These are phyloP conservation scores for Candida cerambycidarum DNA, from an alignment of 805 yeast genomes.

Conservation along the genomic window DNA sequence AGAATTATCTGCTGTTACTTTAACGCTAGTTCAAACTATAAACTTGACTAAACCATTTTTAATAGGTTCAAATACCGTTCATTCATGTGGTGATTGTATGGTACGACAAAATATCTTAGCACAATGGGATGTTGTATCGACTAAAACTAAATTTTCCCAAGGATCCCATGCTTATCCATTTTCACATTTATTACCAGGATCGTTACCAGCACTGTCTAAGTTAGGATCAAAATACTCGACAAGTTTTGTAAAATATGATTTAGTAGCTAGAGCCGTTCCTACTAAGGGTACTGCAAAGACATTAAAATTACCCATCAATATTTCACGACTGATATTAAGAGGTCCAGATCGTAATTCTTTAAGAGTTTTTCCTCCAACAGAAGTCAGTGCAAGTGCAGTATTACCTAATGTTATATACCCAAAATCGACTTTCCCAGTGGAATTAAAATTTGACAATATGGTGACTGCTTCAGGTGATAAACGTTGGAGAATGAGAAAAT, in stretches of 20 bases:
- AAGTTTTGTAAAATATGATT: conserved; percentile 66
- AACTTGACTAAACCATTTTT: conserved; percentile 65
- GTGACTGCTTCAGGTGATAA: conserved; percentile 48
- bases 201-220: conserved; percentile 76
- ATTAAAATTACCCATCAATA: conserved; percentile 62
- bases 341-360: conserved; percentile 85
- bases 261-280: conserved; percentile 58
- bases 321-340: conserved; percentile 73
- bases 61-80: conserved; percentile 48
- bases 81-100: conserved; percentile 60
- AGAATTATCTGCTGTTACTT: conserved; percentile 52
- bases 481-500: conserved; percentile 90
- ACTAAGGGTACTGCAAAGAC: conserved; percentile 24
- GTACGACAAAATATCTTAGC: conserved; percentile 63
- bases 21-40: conserved; percentile 72
- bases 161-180: conserved; percentile 90
- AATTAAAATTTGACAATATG: conserved; percentile 75
- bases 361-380: conserved; percentile 94
- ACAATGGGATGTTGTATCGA: conserved; percentile 79
- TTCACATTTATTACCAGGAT: conserved; percentile 84
- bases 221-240: conserved; percentile 52
- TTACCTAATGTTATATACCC: conserved; percentile 90
- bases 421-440: conserved; percentile 79
- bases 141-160: conserved; percentile 53
- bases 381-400: conserved; percentile 80